These are phyloP conservation scores for Penicillium diatomitis DNA, from an alignment of 495 filamentous ascomycete species.

Conservation along the genomic window DNA sequence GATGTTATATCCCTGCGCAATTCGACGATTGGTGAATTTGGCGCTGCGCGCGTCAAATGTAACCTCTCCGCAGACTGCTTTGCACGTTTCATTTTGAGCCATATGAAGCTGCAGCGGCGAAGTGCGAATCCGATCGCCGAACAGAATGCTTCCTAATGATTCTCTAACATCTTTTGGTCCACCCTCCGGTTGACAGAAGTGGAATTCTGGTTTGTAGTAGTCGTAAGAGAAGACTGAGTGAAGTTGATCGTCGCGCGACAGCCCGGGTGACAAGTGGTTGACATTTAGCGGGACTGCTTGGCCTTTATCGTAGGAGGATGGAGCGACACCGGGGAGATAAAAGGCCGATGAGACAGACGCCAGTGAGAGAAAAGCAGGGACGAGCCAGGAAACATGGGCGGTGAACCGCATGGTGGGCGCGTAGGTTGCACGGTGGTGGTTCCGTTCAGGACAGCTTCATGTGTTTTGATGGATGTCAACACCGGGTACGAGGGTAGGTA, in stretches of 20 bases:
- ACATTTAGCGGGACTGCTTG: slow-evolving; percentile 82
- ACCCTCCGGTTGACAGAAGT: slow-evolving; percentile 72
- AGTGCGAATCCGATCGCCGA: slow-evolving; percentile 89
- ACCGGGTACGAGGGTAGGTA: too few species aligned
- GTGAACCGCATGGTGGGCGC: slow-evolving; percentile 32
- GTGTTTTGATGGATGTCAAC: neutral
- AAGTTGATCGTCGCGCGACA: slow-evolving; percentile 68
- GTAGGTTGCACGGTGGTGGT: neutral
- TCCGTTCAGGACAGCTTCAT: slow-evolving; percentile 11
- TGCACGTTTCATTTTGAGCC: slow-evolving; percentile 77
- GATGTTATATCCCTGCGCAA: slow-evolving; percentile 73
- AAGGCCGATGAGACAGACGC: slow-evolving; percentile 61
- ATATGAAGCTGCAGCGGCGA: slow-evolving; percentile 85
- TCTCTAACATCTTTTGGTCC: slow-evolving; percentile 70
- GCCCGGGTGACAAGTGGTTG: slow-evolving; percentile 80
- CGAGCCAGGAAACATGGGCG: slow-evolving; percentile 21
- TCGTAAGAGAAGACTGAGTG: slow-evolving; percentile 90
- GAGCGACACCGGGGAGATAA: slow-evolving; percentile 93
- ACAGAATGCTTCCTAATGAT: slow-evolving; percentile 90
- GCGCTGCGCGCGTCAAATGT: slow-evolving; percentile 60
- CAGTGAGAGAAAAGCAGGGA: slow-evolving; percentile 21
- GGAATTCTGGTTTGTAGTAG: slow-evolving; percentile 83
- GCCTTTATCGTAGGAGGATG: slow-evolving; percentile 73
- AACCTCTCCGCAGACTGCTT: slow-evolving; percentile 56
- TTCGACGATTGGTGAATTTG: slow-evolving; percentile 72